A percentile compares a stretch with the other conserved stretches of the same genome.
Evolutionary conservation across 2,329 filamentous ascomycete genomes (phyloP).

Genomic region (Plenodomus lindquistii): DNA sequence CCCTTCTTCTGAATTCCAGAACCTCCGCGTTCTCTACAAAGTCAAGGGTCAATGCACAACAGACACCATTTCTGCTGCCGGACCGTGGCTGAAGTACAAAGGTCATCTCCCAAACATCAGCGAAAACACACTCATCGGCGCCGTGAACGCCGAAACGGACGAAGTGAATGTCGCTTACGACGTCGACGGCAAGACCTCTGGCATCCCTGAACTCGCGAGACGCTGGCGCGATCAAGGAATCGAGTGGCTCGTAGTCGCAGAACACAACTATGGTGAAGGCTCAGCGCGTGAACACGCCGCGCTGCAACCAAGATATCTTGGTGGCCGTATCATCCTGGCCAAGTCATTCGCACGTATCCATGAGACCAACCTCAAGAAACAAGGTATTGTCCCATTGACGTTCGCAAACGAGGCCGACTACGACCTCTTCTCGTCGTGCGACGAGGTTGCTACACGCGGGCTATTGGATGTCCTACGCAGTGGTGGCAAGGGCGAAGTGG

Average conservation of each 20-base stretch:
- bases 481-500: constrained; percentile 77
- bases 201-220: constrained; percentile 85
- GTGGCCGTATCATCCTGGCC: constrained; percentile 78
- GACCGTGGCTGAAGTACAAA: constrained; percentile 99
- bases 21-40: constrained; percentile 89
- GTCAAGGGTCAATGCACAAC: constrained; percentile 98
- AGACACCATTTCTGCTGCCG: constrained; percentile 95
- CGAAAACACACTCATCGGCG: constrained; percentile 95
- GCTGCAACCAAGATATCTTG: constrained; percentile 87
- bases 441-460: constrained; percentile 80
- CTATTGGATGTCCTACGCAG: constrained; percentile 78
- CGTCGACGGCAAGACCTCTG: constrained; percentile 70
- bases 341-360: constrained; percentile 93
- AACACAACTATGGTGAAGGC: constrained; percentile 96
- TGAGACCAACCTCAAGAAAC: constrained; percentile 96
- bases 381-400: constrained; percentile 92
- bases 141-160: constrained; percentile 86
- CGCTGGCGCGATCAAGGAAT: constrained; percentile 76
- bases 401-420: constrained; percentile 90
- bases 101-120: constrained; percentile 97
- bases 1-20: constrained; percentile 72
- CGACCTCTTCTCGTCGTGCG: constrained; percentile 78
- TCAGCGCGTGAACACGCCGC: constrained; percentile 88
- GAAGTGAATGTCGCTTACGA: constrained; percentile 95
- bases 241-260: constrained; percentile 92